phyloP scores from a whole-genome alignment of 495 filamentous ascomycete species.

The Aspergillus haitiensis region DNA sequence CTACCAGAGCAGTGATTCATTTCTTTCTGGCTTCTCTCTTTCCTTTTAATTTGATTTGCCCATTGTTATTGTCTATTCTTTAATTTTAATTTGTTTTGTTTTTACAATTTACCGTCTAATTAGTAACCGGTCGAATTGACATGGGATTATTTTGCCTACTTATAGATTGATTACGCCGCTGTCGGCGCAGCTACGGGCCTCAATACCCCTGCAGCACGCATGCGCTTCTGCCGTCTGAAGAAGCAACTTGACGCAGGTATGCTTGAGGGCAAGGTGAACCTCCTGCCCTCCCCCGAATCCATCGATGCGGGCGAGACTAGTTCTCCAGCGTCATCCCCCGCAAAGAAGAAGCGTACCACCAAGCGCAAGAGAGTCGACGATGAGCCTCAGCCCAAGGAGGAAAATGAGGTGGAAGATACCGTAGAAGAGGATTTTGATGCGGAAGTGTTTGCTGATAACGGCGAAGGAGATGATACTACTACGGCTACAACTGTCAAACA shows the following conservation, averaged over 20 bases:
- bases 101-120: background rate
- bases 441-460: background rate
- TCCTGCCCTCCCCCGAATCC: conserved; percentile 2
- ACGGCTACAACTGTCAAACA: too few relatives aligned
- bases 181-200: conserved; percentile 33
- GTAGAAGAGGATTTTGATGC: background rate
- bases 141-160: background rate
- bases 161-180: conserved; percentile 39
- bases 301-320: background rate
- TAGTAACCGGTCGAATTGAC: background rate
- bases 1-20: too few relatives aligned
- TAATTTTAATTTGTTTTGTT: too few relatives aligned
- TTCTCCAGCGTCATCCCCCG: background rate
- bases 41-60: too few relatives aligned
- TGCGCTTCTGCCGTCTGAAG: conserved; percentile 38
- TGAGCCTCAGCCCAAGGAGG: background rate
- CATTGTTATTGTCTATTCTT: too few relatives aligned
- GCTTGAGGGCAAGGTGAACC: conserved; percentile 18
- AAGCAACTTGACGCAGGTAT: conserved; percentile 30
- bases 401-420: background rate
- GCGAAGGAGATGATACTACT: too few relatives aligned
- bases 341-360: background rate
- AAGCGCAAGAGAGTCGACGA: conserved; percentile 7
- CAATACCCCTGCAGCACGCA: conserved; percentile 39
- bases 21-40: too few relatives aligned